These are phyloP conservation scores for Chenopodium suecicum DNA, from an alignment of 148 eudicot species.

Conservation along the genomic window DNA sequence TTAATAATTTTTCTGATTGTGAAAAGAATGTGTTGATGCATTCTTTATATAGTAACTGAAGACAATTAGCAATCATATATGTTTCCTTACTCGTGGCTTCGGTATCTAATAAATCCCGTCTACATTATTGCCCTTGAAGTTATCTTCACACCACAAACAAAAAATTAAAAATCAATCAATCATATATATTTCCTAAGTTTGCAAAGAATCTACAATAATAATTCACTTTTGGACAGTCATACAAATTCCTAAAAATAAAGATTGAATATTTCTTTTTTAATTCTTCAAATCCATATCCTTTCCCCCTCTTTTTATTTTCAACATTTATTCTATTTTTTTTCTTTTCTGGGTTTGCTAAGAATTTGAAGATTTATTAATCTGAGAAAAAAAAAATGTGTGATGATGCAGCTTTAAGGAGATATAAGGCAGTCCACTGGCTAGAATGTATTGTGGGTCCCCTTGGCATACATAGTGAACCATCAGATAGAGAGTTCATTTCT, in stretches of 20 bases:
- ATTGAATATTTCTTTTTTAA: background rate
- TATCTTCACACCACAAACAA: too few relatives aligned
- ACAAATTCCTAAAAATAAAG: background rate
- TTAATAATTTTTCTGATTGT: slow-evolving; percentile 7
- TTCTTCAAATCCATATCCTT: background rate
- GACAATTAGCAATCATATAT: background rate
- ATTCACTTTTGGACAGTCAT: background rate
- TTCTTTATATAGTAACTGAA: slow-evolving; percentile 8
- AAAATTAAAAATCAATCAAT: too few relatives aligned
- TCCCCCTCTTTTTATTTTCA: background rate
- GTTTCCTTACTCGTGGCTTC: background rate
- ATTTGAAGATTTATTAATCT: slow-evolving; percentile 3
- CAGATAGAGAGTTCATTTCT: slow-evolving; percentile 82
- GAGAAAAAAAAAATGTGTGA: slow-evolving; percentile 18
- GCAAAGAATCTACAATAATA: background rate
- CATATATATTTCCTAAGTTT: background rate
- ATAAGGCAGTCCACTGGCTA: slow-evolving; percentile 76
- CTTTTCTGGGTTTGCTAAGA: slow-evolving; percentile 17
- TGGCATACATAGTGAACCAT: slow-evolving; percentile 50
- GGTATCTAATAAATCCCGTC: background rate
- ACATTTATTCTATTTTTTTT: background rate
- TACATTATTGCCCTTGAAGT: background rate
- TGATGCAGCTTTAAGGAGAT: slow-evolving; percentile 63
- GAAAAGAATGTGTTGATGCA: background rate
- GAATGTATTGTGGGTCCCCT: slow-evolving; percentile 71